Evolutionary conservation across 352 stramenopile species (phyloP).

Genomic region (Phytophthora tentaculata): DNA sequence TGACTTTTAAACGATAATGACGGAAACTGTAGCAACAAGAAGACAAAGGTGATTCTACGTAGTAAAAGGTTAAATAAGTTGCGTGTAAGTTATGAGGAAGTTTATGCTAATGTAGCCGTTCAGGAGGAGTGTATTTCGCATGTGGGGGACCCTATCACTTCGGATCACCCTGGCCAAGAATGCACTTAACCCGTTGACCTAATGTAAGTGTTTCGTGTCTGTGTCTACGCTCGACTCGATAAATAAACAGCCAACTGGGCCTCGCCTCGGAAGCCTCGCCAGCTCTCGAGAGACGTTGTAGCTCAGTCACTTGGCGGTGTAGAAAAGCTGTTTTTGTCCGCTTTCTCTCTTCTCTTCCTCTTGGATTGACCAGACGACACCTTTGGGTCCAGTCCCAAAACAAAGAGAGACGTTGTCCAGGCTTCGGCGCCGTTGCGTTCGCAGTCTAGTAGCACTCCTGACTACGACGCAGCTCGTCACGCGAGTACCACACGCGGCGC

Average conservation of each 20-base stretch:
- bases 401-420: background rate
- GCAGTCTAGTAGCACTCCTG: slow-evolving; percentile 49
- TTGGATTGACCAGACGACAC: slow-evolving; percentile 22
- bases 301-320: slow-evolving; percentile 7
- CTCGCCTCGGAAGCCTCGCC: slow-evolving; percentile 13
- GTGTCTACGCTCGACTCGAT: slow-evolving; percentile 43
- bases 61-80: slow-evolving; percentile 6
- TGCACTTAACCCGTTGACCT: slow-evolving; percentile 26
- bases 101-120: slow-evolving; percentile 14
- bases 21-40: no score
- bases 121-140: slow-evolving; percentile 40
- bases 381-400: slow-evolving; percentile 6
- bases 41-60: no score
- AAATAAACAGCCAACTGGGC: slow-evolving; percentile 45
- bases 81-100: slow-evolving; percentile 24
- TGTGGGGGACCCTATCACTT: slow-evolving; percentile 43
- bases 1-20: background rate
- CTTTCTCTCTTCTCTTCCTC: slow-evolving; percentile 17
- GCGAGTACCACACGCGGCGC: slow-evolving; percentile 76
- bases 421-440: slow-evolving; percentile 20
- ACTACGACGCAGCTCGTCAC: slow-evolving; percentile 61
- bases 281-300: slow-evolving; percentile 12
- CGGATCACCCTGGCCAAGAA: slow-evolving; percentile 28
- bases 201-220: slow-evolving; percentile 15
- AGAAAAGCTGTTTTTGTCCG: slow-evolving; percentile 1